Evolutionary conservation across 768 basidiomycete genomes (phyloP), one percentile per base, ranked within the genome.

Genomic region (Tylopilus sp.): DNA sequence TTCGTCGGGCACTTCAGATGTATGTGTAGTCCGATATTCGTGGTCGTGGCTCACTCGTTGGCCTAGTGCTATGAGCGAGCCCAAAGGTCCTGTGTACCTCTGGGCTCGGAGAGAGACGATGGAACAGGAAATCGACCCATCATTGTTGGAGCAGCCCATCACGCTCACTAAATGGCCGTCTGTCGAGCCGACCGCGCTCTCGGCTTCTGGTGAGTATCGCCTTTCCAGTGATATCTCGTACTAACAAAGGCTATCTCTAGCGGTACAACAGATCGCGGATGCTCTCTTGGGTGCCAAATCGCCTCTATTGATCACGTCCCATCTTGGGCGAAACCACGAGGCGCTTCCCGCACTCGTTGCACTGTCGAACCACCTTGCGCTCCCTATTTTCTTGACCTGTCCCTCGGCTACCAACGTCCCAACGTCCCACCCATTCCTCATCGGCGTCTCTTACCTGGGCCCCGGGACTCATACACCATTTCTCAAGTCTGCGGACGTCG

Each of bases 51-150:
- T 56, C 11, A 56, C 50, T 16, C 54, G 48, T 41, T 28, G 10
- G 29, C 21, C 12, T 40, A 87, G 85, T 56, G 85, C 87, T 6
- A 80, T 69, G n/a, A 86, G 84, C 48, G 79, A 82, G 26, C 87
- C 87, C 0, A 83, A 79, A 62, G 86, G 87, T 0, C 87, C 87
- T 0, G 85, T 86, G 1, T 88, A 89, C 64, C 72, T 87, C 9
- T 88, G 85, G 83, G 85, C 79, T 13, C 76, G 84, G 16, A 76
- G 87, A n/a, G 87, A 89, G 62, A 76, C 78, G 1, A 82, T 83
- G 74, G 86, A 89, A 59, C 77, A 86, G 63, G 81, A 85, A 61
- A 65, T 87, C 1, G 73, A 79, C 21, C 54, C 70, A 5, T 56
- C 67, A 6, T 52, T 67, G 2, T 54, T 81, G n/a, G 63, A 71